Evolutionary conservation across 2,329 filamentous ascomycete species (phyloP), one percentile per base, ranked within the genome.

Genomic region (Colletotrichum cordylinicola): DNA sequence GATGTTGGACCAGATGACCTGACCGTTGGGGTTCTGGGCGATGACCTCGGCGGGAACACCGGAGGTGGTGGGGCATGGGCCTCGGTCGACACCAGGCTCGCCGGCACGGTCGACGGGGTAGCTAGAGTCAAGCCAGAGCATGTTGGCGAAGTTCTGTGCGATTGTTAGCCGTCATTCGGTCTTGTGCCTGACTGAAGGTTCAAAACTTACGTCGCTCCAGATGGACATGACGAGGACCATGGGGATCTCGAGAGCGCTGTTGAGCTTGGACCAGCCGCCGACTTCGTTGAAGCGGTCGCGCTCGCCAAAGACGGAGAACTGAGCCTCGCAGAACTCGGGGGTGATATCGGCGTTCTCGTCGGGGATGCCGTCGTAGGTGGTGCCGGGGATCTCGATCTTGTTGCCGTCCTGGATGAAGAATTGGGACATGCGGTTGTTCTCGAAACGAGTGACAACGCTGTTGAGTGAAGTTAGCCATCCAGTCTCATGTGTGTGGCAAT

Each of bases 181-280:
- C 15, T 31, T n/a, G 2, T 2, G 9, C 2, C 8, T 8, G 18
- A 4, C 12, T 27, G 9, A 5, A 35, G 15, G 8, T 1, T 16
- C 0, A 1, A 43, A 13, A 77, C 80, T 79, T 69, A 81, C 80
- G 82, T 93, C 92, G 79, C 92, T 91, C 90, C 90, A 91, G 74
- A 91, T 84, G 21, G 86, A 88, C 87, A 93, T 88, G 79, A 92
- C 91, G 8, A 93, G 86, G 35, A 93, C 91, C 90, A 93, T 92
- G 39, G 90, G 90, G 62, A 85, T 79, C 4, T 82, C 82, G 60
- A 93, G 83, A 21, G 88, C 90, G 15, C 86, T 81, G 77, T 87
- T 87, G 87, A 93, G 91, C 64, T 83, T 83, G n/a, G 85, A 81
- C 72, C 92, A 80, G 31, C 91, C 92, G 67, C 91, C 91, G 70